Evolutionary conservation across 441 rosid genomes (phyloP).

Genomic region (Raphanus hybrid): DNA sequence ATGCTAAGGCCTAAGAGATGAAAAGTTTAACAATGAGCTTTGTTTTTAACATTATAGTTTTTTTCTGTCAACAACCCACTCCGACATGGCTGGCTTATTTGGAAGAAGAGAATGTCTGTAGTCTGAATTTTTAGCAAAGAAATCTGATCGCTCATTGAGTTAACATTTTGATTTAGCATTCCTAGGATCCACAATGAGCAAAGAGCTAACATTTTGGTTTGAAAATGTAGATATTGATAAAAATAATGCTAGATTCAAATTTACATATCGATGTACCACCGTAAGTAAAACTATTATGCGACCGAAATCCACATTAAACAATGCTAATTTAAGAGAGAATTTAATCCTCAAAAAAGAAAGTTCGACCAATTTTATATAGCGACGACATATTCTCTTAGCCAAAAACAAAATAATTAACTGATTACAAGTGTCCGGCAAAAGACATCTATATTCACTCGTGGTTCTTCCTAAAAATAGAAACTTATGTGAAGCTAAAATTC

Average conservation of each 20-base stretch:
- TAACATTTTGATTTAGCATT: too few relatives aligned
- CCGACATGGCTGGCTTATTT: too few relatives aligned
- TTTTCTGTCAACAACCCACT: too few relatives aligned
- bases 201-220: neutral
- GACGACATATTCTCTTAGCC: constrained; percentile 27
- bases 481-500: constrained; percentile 30
- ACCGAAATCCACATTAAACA: neutral
- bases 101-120: too few relatives aligned
- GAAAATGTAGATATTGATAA: neutral
- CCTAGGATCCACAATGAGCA: too few relatives aligned
- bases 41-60: too few relatives aligned
- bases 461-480: constrained; percentile 29
- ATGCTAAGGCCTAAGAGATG: neutral
- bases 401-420: constrained; percentile 12
- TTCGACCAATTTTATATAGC: constrained; percentile 16
- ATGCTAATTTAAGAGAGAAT: neutral
- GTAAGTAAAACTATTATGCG: neutral
- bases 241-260: neutral
- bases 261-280: neutral
- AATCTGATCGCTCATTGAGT: too few relatives aligned
- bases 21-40: neutral
- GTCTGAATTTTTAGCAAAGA: too few relatives aligned
- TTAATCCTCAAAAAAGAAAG: neutral
- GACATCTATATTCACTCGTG: constrained; percentile 23
- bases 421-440: constrained; percentile 20